Evolutionary conservation across 352 stramenopile species (phyloP).

Genomic region (Pythium biforme): DNA sequence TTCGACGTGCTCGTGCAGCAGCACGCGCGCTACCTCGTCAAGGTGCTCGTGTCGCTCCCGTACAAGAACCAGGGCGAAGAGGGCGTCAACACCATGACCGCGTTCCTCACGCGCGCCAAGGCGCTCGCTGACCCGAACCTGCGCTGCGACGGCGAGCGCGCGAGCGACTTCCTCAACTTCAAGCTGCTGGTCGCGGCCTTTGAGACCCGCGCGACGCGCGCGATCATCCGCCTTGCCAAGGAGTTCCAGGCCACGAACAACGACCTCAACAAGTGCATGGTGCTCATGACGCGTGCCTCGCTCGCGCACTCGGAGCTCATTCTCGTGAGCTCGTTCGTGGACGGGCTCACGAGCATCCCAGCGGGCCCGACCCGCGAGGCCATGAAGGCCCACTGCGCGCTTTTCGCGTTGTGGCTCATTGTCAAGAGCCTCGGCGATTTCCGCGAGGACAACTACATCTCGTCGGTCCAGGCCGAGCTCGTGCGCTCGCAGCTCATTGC

Average conservation of each 20-base stretch:
- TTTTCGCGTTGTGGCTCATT: slow-evolving; percentile 52
- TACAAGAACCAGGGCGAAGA: slow-evolving; percentile 14
- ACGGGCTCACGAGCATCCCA: slow-evolving; percentile 28
- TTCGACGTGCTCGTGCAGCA: slow-evolving; percentile 73
- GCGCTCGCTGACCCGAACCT: slow-evolving; percentile 28
- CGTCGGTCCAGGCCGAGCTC: slow-evolving; percentile 38
- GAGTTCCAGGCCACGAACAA: slow-evolving; percentile 46
- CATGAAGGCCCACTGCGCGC: slow-evolving; percentile 34
- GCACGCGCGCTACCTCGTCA: slow-evolving; percentile 57
- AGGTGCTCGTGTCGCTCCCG: slow-evolving; percentile 31
- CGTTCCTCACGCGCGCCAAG: slow-evolving; percentile 41
- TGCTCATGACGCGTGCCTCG: slow-evolving; percentile 50
- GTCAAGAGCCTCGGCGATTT: slow-evolving; percentile 51
- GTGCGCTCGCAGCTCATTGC: slow-evolving; percentile 33
- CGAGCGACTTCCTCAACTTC: slow-evolving; percentile 38
- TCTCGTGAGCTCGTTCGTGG: slow-evolving; percentile 38
- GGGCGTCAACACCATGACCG: slow-evolving; percentile 7
- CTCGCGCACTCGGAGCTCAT: slow-evolving; percentile 49
- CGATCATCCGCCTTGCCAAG: slow-evolving; percentile 30
- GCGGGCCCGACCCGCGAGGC: slow-evolving; percentile 30
- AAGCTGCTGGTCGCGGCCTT: slow-evolving; percentile 42
- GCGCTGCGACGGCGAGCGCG: slow-evolving; percentile 33
- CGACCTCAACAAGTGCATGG: slow-evolving; percentile 50
- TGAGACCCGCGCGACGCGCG: slow-evolving; percentile 34
- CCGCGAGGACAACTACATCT: slow-evolving; percentile 55